Percentiles rank a stretch among this genome's conserved stretches.
phyloP scores from a whole-genome alignment of 164 flowering plant genomes.

The Euptelea pleiosperma region DNA sequence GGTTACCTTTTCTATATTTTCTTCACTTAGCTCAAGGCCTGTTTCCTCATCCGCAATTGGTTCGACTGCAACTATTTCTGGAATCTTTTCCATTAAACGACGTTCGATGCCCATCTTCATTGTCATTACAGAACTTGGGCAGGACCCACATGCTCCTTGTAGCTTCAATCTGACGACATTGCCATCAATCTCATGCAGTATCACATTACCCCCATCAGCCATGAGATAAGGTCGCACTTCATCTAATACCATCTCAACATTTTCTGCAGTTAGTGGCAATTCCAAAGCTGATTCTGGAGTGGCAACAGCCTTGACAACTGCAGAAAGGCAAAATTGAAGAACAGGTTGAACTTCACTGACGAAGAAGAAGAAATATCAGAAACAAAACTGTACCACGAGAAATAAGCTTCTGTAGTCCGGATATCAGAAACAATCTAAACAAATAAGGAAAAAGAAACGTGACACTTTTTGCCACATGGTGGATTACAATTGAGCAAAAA shows the following conservation, averaged over 20 bases:
- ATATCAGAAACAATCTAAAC: neutral
- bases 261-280: constrained; percentile 87
- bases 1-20: constrained; percentile 84
- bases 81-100: constrained; percentile 91
- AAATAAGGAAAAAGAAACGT: neutral
- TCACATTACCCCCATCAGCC: constrained; percentile 96
- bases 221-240: constrained; percentile 94
- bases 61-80: constrained; percentile 90
- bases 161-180: constrained; percentile 84
- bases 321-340: constrained; percentile 8
- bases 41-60: constrained; percentile 82
- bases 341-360: neutral
- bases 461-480: neutral
- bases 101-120: constrained; percentile 97
- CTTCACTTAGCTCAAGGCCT: constrained; percentile 86
- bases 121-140: constrained; percentile 90
- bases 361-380: neutral
- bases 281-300: constrained; percentile 73
- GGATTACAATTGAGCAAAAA: neutral
- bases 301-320: constrained; percentile 79
- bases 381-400: neutral
- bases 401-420: too few species aligned
- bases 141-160: constrained; percentile 98
- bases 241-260: constrained; percentile 83
- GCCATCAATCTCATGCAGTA: constrained; percentile 93